A percentile compares a stretch with the other conserved stretches of the same genome.
Evolutionary conservation across 495 filamentous ascomycete species (phyloP).

Genomic region (Apiosordaria backusii): DNA sequence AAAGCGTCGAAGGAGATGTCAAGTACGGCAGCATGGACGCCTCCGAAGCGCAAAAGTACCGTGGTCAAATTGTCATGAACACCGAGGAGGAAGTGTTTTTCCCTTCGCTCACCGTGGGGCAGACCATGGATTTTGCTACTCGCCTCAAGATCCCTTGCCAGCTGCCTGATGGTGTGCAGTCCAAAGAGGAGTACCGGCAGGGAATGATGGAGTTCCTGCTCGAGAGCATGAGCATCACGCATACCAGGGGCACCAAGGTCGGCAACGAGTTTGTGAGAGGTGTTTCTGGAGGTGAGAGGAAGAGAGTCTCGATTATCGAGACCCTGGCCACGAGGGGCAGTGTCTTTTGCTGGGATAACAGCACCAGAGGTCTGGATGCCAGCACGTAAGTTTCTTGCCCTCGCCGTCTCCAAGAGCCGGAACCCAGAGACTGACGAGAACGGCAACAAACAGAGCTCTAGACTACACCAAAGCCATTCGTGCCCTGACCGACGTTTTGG

Average conservation of each 20-base stretch:
- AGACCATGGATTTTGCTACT: constrained; percentile 59
- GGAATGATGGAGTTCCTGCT: constrained; percentile 29
- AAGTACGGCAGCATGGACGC: constrained; percentile 61
- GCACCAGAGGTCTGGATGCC: constrained; percentile 49
- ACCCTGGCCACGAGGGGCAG: constrained; percentile 25
- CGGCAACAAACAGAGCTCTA: constrained; percentile 29
- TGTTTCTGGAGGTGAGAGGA: constrained; percentile 59
- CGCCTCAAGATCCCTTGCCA: constrained; percentile 46
- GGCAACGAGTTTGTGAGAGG: constrained; percentile 78
- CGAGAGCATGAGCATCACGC: constrained; percentile 57
- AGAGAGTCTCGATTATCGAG: constrained; percentile 53
- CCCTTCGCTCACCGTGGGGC: constrained; percentile 59
- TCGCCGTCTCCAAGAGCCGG: constrained; percentile 26
- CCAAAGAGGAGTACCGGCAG: constrained; percentile 16
- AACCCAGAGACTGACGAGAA: not conserved
- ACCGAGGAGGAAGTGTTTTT: constrained; percentile 63
- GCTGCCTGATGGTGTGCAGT: constrained; percentile 19
- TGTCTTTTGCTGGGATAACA: constrained; percentile 52
- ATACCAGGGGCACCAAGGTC: constrained; percentile 73
- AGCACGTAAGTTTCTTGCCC: constrained; percentile 20
- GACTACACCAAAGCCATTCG: constrained; percentile 46
- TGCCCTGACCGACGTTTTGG: constrained; percentile 52
- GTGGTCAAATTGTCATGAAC: constrained; percentile 55
- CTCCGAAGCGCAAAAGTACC: constrained; percentile 50
- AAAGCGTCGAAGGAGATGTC: constrained; percentile 63